These are phyloP conservation scores for Agaricales sp. DNA, from an alignment of 1,284 basidiomycete species.

Conservation along the genomic window DNA sequence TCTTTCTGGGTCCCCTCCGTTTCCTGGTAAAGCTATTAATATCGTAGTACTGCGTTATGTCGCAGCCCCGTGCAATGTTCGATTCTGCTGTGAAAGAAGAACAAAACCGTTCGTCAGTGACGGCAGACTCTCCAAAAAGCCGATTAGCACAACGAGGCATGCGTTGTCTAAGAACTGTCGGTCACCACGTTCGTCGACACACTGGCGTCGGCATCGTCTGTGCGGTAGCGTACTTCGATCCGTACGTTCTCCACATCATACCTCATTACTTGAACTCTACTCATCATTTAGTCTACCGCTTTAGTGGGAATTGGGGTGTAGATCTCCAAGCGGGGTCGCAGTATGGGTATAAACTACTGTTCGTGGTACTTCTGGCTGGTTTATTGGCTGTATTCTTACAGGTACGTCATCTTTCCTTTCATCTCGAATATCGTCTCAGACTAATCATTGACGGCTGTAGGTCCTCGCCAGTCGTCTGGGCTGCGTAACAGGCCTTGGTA, in stretches of 20 bases:
- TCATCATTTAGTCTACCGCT: conserved; percentile 3
- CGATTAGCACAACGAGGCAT: conserved; percentile 11
- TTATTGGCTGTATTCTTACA: conserved; percentile 77
- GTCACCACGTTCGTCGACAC: conserved; percentile 40
- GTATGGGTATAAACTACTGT: conserved; percentile 80
- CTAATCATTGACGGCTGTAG: conserved; percentile 19
- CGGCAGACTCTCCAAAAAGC: not conserved
- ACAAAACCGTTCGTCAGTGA: not conserved
- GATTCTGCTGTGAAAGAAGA: not conserved
- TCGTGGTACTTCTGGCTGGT: conserved; percentile 78
- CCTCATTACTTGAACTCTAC: not conserved
- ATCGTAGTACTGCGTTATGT: not conserved
- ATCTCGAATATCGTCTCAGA: conserved; percentile 2
- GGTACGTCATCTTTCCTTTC: conserved; percentile 27
- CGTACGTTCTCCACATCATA: conserved; percentile 26
- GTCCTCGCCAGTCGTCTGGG: conserved; percentile 53
- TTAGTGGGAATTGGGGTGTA: conserved; percentile 67
- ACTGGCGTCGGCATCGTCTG: conserved; percentile 49
- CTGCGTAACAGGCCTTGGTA: conserved; percentile 62
- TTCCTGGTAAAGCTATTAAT: not conserved
- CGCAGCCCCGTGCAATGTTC: not conserved
- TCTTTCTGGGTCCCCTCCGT: not conserved
- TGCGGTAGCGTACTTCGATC: conserved; percentile 59
- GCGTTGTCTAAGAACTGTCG: conserved; percentile 10
- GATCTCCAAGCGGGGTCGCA: conserved; percentile 66